Percentiles rank a stretch among this genome's conserved stretches.
Conservation (phyloP, 805 yeast genomes). For the Barnettozyma sp. region DNA sequence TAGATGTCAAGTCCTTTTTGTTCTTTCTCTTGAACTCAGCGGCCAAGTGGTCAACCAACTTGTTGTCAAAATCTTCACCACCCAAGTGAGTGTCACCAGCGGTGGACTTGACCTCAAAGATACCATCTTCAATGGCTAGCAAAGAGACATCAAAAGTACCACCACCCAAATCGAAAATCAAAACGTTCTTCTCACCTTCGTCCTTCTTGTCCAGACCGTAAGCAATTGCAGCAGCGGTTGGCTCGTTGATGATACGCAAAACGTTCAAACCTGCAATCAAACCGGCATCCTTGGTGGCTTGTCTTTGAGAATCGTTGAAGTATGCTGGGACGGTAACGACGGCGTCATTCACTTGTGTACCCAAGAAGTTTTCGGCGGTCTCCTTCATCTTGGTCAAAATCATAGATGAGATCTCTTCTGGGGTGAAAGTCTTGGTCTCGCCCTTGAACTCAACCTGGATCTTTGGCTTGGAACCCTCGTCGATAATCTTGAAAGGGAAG, state of each 20-base stretch:
- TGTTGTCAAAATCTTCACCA: slow-evolving; percentile 84
- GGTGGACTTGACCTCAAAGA: slow-evolving; percentile 91
- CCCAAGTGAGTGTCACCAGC: slow-evolving; percentile 26
- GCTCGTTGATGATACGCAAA: slow-evolving; percentile 11
- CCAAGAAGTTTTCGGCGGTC: slow-evolving; percentile 15
- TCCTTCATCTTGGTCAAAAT: slow-evolving; percentile 80
- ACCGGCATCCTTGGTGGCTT: slow-evolving; percentile 14
- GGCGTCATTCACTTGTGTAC: slow-evolving; percentile 15
- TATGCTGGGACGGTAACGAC: slow-evolving; percentile 29
- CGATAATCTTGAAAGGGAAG: slow-evolving; percentile 74
- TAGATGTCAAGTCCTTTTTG: slow-evolving; percentile 84
- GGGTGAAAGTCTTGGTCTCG: slow-evolving; percentile 80
- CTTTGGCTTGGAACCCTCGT: slow-evolving; percentile 69
- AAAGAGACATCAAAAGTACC: slow-evolving; percentile 57
- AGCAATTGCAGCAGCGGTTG: slow-evolving; percentile 90
- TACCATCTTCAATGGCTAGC: slow-evolving; percentile 88
- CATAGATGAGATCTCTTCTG: slow-evolving; percentile 94
- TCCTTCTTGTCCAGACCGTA: slow-evolving; percentile 78
- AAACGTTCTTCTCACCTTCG: slow-evolving; percentile 42
- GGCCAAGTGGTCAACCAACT: slow-evolving; percentile 86
- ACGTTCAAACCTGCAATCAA: slow-evolving; percentile 12
- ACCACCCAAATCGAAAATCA: slow-evolving; percentile 26
- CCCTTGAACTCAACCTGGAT: slow-evolving; percentile 36
- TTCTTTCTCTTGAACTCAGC: slow-evolving; percentile 94
- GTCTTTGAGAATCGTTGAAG: slow-evolving; percentile 13